phyloP scores from a whole-genome alignment of 106 monocot genomes.

The Hemerocallis citrina region DNA sequence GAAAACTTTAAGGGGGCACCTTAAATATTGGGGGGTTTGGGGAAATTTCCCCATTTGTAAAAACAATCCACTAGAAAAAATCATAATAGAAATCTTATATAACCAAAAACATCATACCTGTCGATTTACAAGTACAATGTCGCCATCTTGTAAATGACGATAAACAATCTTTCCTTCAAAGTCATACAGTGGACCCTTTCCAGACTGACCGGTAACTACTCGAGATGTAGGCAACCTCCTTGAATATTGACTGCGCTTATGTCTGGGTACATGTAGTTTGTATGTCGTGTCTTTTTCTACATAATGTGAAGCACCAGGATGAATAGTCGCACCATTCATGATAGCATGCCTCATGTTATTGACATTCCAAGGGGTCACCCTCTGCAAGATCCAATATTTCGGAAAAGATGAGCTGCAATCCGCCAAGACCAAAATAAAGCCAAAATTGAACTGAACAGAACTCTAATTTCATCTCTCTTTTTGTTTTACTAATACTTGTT shows the following conservation, averaged over 20 bases:
- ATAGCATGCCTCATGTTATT: constrained; percentile 54
- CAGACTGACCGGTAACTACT: constrained; percentile 17
- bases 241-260: constrained; percentile 43
- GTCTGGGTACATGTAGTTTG: constrained; percentile 23
- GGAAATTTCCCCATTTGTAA: too few relatives aligned
- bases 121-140: constrained; percentile 84
- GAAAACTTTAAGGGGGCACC: too few relatives aligned
- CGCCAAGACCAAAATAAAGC: not conserved
- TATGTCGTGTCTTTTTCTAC: constrained; percentile 53
- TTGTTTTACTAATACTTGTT: not conserved
- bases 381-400: constrained; percentile 40
- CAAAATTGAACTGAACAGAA: not conserved
- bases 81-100: not conserved
- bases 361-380: constrained; percentile 92
- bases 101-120: constrained; percentile 40
- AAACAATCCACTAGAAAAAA: too few relatives aligned
- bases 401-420: not conserved
- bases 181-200: constrained; percentile 65
- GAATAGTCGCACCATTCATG: constrained; percentile 65
- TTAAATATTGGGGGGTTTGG: too few relatives aligned
- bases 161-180: constrained; percentile 80
- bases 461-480: not conserved
- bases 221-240: constrained; percentile 70
- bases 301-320: constrained; percentile 88
- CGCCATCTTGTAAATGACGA: constrained; percentile 80